Conservation (phyloP, 441 rosid species). For the Kokia cookei region DNA sequence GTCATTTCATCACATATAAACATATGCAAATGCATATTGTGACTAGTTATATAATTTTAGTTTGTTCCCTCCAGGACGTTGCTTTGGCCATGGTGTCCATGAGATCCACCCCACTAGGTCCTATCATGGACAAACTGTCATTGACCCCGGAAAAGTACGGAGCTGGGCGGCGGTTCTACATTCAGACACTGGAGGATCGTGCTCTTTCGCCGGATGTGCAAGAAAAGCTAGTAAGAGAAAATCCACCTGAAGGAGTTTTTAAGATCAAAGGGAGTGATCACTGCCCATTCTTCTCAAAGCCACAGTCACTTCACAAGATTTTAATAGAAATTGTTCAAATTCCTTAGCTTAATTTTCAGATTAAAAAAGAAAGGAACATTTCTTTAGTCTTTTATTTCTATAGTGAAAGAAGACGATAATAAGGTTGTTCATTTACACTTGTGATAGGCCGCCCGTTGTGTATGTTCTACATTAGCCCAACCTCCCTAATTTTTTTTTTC, state of each 20-base stretch:
- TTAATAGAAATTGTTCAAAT: conserved; percentile 78
- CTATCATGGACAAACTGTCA: conserved; percentile 77
- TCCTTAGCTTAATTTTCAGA: conserved; percentile 25
- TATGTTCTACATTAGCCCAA: background rate
- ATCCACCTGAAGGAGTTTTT: conserved; percentile 84
- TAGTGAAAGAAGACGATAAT: background rate
- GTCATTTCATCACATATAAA: background rate
- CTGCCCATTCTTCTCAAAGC: conserved; percentile 93
- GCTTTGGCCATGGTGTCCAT: conserved; percentile 97
- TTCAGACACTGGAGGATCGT: conserved; percentile 82
- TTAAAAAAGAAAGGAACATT: background rate
- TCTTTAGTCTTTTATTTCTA: background rate
- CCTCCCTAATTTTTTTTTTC: background rate
- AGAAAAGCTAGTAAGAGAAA: conserved; percentile 82
- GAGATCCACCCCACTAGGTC: conserved; percentile 86
- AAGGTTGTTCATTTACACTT: background rate
- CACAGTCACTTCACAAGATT: conserved; percentile 85
- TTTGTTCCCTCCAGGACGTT: conserved; percentile 52
- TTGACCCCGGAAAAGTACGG: conserved; percentile 67
- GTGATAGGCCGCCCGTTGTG: background rate
- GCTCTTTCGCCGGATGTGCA: conserved; percentile 91
- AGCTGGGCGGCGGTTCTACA: conserved; percentile 59
- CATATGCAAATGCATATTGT: too few species aligned
- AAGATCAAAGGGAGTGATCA: conserved; percentile 98
- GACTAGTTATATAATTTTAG: too few species aligned